Percentiles rank a stretch among this genome's conserved stretches.
These are phyloP conservation scores for Tephrocybe sp. DNA, from an alignment of 768 basidiomycete genomes.

Conservation along the genomic window DNA sequence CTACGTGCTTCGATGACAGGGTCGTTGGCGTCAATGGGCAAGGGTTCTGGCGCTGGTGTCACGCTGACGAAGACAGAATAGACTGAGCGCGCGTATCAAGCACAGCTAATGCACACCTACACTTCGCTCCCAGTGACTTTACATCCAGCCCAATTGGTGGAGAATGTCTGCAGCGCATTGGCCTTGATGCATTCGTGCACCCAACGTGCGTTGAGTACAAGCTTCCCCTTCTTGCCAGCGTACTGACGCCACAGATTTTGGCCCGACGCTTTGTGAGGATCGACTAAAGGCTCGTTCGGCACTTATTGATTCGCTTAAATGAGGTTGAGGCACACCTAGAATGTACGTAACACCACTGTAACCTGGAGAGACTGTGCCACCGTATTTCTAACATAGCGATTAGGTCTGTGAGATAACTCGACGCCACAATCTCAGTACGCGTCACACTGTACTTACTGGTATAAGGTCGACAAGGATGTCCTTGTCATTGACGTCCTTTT, in stretches of 20 bases:
- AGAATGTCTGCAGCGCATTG: slow-evolving; percentile 69
- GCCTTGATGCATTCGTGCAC: slow-evolving; percentile 72
- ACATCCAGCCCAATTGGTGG: slow-evolving; percentile 76
- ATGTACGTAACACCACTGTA: slow-evolving; percentile 82
- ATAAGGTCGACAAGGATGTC: slow-evolving; percentile 62
- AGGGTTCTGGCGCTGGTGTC: slow-evolving; percentile 18
- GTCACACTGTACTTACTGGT: slow-evolving; percentile 44
- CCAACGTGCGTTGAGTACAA: slow-evolving; percentile 75
- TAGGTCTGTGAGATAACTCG: background rate
- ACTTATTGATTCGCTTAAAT: slow-evolving; percentile 1
- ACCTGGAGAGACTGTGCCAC: slow-evolving; percentile 67
- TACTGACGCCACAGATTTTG: slow-evolving; percentile 82
- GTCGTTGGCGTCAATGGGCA: slow-evolving; percentile 8
- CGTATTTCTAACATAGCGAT: slow-evolving; percentile 57
- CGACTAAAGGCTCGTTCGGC: slow-evolving; percentile 45
- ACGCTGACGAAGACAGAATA: slow-evolving; percentile 9
- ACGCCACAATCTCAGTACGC: background rate
- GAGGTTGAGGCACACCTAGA: slow-evolving; percentile 50
- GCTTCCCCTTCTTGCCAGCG: slow-evolving; percentile 73
- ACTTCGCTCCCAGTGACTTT: slow-evolving; percentile 74
- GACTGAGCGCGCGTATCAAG: background rate
- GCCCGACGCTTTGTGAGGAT: slow-evolving; percentile 75
- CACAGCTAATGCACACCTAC: slow-evolving; percentile 38
- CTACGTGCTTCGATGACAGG: slow-evolving; percentile 9
- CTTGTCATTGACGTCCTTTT: slow-evolving; percentile 76